Evolutionary conservation across 179 eudicot genomes (phyloP), one percentile per base, ranked within the genome.

Genomic region (Amaranthus tricolor): DNA sequence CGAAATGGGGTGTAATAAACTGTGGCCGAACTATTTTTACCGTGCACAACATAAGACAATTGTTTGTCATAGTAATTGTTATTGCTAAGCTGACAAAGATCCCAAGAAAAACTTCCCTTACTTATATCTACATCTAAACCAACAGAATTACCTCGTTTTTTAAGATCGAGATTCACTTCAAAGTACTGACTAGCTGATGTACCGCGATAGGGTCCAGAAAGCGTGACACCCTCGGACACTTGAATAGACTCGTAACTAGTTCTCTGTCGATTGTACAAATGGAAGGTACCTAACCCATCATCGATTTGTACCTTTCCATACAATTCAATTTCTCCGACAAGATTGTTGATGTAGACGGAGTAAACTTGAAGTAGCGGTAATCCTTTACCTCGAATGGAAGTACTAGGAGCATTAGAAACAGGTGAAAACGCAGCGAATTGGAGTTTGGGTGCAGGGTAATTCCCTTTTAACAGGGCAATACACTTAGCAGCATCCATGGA

Each of bases 1-100:
- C 53, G 53, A 17, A 74, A 74, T 0, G 62, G 59, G 7, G 77
- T 74, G 43, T 62, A 74, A 70, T 74, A 74, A 11, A 74, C 70
- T n/a, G 77, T 62, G 3, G 67, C 77, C 0, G 70, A 63, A 6
- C 53, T 71, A 74, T 14, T 52, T 53, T 31, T 65, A n/a, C 77
- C 71, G 3, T 15, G 64, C 53, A 74, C 62, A 40, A 17, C 16
- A 12, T 11, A 12, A 17, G 15, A 21, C 15, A 50, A 20, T 0
- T 54, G 77, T 40, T 53, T 44, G 62, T 74, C 77, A 16, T 52
- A 74, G 63, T 52, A 31, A 3, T 64, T 5, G 12, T 63, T 16
- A 14, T 47, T 72, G 57, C 54, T 72, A 9, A 74, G 70, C 2
- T 74, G 51, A 54, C 60, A 50, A 51, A 73, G 19, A 10, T 74